Evolutionary conservation across 2,329 filamentous ascomycete genomes (phyloP).

Genomic region (Trichoderma sp.): DNA sequence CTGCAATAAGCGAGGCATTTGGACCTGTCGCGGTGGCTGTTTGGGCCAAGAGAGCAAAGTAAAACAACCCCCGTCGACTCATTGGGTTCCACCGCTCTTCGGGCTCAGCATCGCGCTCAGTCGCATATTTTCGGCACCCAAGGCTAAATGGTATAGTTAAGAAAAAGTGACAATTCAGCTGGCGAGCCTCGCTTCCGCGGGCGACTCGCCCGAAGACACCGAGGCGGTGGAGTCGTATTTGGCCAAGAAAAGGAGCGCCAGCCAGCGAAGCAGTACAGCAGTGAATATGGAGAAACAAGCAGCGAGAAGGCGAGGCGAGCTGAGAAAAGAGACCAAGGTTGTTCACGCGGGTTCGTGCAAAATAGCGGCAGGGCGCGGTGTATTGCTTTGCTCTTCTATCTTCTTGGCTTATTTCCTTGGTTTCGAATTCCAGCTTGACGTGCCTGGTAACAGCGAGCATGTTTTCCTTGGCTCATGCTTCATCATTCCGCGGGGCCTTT

Average conservation of each 20-base stretch:
- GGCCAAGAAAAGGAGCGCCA: not conserved
- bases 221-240: constrained; percentile 8
- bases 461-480: not conserved
- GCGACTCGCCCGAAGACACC: not conserved
- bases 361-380: not conserved
- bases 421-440: not conserved
- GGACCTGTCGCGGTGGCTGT: constrained; percentile 1
- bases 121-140: constrained; percentile 3
- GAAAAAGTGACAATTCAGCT: constrained; percentile 12
- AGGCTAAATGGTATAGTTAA: not conserved
- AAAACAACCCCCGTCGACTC: not conserved
- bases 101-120: constrained; percentile 24
- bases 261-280: not conserved
- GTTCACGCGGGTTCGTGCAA: not conserved
- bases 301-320: not conserved
- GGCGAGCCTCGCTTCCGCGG: constrained; percentile 8
- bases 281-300: not conserved
- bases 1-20: not conserved
- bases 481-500: not conserved
- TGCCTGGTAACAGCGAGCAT: not conserved
- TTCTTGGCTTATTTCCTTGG: not conserved
- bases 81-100: constrained; percentile 23
- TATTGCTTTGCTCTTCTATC: not conserved
- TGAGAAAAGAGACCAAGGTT: not conserved
- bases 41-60: not conserved